Evolutionary conservation across 2,329 filamentous ascomycete species (phyloP), one percentile per base, ranked within the genome.

Genomic region (Penicillium expansum): DNA sequence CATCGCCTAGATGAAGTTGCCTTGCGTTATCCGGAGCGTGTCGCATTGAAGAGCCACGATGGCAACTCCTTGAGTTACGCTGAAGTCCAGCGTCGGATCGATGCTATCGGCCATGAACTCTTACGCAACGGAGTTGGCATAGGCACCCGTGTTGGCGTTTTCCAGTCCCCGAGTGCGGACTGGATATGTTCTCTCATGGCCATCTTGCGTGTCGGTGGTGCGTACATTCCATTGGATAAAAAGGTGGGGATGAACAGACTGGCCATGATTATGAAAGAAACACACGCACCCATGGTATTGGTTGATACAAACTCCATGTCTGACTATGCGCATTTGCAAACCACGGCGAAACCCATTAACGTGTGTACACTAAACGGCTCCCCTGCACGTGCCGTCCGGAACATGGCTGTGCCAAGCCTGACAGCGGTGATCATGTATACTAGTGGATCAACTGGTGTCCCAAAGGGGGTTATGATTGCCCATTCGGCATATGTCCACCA

Each of bases 1-100:
- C 69, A 74, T 45, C 71, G 72, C 7, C 68, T 80, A 48, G 70
- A 75, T 50, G 56, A 76, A 4, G 66, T 79, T 4, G 61, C 63
- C 3, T 7, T 13, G 4, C 38, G 55, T 8, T 56, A 69, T 45
- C 41, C 52, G 6, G 48, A 60, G 16, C 52, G 51, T 2, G 32
- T 67, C 2, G 73, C 74, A 27, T 18, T 77, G 4, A 71, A 58
- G 39, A 67, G 72, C 53, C 64, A 62, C 7, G 29, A 48, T 38
- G 69, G 67, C 2, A 48, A 29, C n/a, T 32, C 50, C 5, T 55
- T 74, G 37, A 77, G 76, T 0, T 80, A 79, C 54, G n/a, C 20
- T 4, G 56, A 71, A 3, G 65, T 81, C 64, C 61, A 55, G 11
- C 16, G 58, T 7, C 71, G 71, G 2, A 67, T 74, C 11, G 53